Evolutionary conservation across 2,329 filamentous ascomycete species (phyloP), one percentile per base, ranked within the genome.

Genomic region (Plenodomus biglobosus): DNA sequence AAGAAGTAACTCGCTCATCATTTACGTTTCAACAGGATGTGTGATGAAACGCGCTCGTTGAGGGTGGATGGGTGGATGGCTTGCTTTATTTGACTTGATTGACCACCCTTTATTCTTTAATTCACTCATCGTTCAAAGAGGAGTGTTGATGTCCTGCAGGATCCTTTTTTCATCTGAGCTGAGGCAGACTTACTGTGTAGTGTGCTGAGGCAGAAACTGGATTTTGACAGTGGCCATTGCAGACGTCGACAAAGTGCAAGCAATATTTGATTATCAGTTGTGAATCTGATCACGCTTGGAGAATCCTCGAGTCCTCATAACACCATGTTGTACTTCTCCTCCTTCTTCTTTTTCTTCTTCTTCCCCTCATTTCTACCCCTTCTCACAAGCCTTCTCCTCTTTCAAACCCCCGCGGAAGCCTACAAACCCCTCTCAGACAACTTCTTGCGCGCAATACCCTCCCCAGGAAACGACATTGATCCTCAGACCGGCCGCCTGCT

Each of bases 401-500:
- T 58, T 17, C 48, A 47, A 4, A 20, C 50, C 15, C 13, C 58
- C 64, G 42, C 62, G 30, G 62, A 61, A 35, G 80, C 80, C 46
- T 86, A 86, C 71, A 76, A 78, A 37, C 65, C 77, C 19, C 78
- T 97, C 48, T 89, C 90, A 30, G 88, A 96, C 73, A 80, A 83
- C 47, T 86, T 87, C 27, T 79, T 97, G 37, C 80, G 78, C 55
- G 78, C 76, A 43, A 81, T 99, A 15, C 88, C 90, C 11, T 81
- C 80, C n/a, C 85, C 85, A 1, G 85, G 83, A 51, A 55, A 68
- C 50, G 87, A 90, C 72, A 92, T 96, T 69, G 83, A 96, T 73
- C 89, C 94, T 59, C 74, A 86, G 51, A 80, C 78, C 27, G 90
- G 91, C 58, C 76, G 82, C 3, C 80, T 99, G 16, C 82, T 99